These are phyloP conservation scores for Boletus reticulatus DNA, from an alignment of 768 basidiomycete species.

Conservation along the genomic window DNA sequence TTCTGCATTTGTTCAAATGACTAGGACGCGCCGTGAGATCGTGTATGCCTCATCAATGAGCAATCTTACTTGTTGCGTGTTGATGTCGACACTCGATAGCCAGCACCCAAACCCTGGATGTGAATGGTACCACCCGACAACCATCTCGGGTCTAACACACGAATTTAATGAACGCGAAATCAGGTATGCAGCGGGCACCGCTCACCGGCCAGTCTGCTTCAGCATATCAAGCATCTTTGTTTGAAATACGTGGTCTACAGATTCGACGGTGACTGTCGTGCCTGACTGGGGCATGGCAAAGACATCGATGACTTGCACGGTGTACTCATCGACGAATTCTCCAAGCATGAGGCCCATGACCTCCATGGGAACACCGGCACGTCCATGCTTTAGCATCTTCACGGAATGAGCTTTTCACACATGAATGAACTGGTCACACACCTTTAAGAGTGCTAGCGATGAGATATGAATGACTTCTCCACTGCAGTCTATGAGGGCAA, in stretches of 20 bases:
- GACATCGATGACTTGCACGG: slow-evolving; percentile 91
- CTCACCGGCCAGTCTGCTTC: slow-evolving; percentile 96
- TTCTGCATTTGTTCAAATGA: slow-evolving; percentile 94
- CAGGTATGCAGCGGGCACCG: slow-evolving; percentile 11
- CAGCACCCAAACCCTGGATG: slow-evolving; percentile 99
- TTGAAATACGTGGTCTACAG: slow-evolving; percentile 98
- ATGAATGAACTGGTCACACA: slow-evolving; percentile 22
- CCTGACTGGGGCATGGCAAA: slow-evolving; percentile 99
- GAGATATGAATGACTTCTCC: slow-evolving; percentile 97
- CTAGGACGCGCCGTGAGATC: slow-evolving; percentile 40
- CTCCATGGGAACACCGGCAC: slow-evolving; percentile 99
- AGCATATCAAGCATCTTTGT: slow-evolving; percentile 98
- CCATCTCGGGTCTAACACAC: slow-evolving; percentile 79
- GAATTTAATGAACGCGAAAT: slow-evolving; percentile 1
- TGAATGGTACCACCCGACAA: slow-evolving; percentile 99
- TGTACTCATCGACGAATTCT: slow-evolving; percentile 98
- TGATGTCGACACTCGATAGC: slow-evolving; percentile 98
- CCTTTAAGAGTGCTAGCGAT: slow-evolving; percentile 95
- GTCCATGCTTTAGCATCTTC: slow-evolving; percentile 98
- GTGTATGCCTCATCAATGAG: not conserved
- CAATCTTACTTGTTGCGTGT: slow-evolving; percentile 84
- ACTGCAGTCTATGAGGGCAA: slow-evolving; percentile 37
- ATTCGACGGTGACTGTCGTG: slow-evolving; percentile 96
- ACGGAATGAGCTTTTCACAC: slow-evolving; percentile 1
- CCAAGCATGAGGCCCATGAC: slow-evolving; percentile 99